These are phyloP conservation scores for Blastomyces parvus DNA, from an alignment of 2,329 filamentous ascomycete species.

Conservation along the genomic window DNA sequence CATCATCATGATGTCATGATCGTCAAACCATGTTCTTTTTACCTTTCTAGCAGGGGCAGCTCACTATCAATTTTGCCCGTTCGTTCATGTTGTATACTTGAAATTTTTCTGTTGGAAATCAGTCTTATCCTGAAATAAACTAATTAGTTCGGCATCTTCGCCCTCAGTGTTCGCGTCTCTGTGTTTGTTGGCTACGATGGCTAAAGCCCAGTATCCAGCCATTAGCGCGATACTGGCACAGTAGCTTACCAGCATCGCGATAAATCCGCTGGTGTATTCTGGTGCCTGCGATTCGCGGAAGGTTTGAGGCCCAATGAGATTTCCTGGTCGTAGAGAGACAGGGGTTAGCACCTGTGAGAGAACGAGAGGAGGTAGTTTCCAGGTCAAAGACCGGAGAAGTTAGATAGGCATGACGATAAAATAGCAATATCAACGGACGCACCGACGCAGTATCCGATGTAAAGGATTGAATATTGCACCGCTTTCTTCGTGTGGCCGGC, in stretches of 20 bases:
- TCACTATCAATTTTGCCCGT: neutral
- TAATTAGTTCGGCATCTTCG: conserved; percentile 11
- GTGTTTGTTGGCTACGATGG: conserved; percentile 16
- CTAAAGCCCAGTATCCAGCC: conserved; percentile 25
- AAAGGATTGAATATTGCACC: conserved; percentile 31
- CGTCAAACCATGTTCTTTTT: neutral
- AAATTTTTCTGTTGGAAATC: conserved; percentile 22
- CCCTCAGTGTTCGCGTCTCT: conserved; percentile 5
- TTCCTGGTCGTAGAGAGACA: conserved; percentile 18
- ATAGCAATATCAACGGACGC: neutral
- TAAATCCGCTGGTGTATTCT: conserved; percentile 30
- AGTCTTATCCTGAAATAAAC: conserved; percentile 20
- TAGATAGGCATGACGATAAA: neutral
- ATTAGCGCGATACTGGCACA: conserved; percentile 27
- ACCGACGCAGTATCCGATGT: conserved; percentile 34
- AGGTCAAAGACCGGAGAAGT: neutral
- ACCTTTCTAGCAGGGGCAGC: neutral
- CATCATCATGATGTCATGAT: neutral
- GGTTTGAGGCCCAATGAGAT: conserved; percentile 37
- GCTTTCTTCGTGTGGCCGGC: conserved; percentile 36
- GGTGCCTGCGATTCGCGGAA: conserved; percentile 34
- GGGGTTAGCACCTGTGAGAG: neutral
- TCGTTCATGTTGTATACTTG: conserved; percentile 21
- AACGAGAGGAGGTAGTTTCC: neutral
- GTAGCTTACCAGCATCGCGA: conserved; percentile 31